Evolutionary conservation across 768 basidiomycete species (phyloP).

Genomic region (Ramaria rubella): DNA sequence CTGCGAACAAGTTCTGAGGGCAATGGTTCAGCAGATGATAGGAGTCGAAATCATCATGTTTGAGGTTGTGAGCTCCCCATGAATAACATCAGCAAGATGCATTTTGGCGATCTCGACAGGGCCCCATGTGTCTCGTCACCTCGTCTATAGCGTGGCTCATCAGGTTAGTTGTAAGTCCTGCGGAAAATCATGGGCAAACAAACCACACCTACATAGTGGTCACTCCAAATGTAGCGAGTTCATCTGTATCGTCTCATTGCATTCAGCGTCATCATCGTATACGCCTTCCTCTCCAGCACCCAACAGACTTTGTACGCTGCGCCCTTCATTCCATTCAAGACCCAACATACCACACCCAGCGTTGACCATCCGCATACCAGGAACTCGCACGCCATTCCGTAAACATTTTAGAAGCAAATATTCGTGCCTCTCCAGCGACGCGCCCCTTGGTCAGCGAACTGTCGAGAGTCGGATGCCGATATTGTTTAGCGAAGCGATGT

Average conservation of each 20-base stretch:
- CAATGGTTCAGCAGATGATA: too few relatives aligned
- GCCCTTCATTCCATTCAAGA: constrained; percentile 88
- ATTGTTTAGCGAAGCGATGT: constrained; percentile 85
- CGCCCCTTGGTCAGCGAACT: constrained; percentile 68
- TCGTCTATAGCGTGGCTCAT: constrained; percentile 47
- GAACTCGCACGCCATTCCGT: constrained; percentile 81
- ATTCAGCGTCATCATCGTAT: constrained; percentile 27
- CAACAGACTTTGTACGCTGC: constrained; percentile 67
- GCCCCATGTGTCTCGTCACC: constrained; percentile 79
- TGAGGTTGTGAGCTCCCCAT: constrained; percentile 95
- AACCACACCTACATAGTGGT: constrained; percentile 57
- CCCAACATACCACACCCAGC: constrained; percentile 73
- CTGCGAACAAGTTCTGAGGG: constrained; percentile 13
- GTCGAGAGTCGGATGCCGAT: constrained; percentile 82
- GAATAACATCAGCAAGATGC: constrained; percentile 83
- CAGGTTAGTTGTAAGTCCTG: background rate
- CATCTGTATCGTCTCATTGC: constrained; percentile 23
- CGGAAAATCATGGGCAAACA: background rate
- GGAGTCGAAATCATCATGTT: constrained; percentile 88
- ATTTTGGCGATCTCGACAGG: constrained; percentile 78
- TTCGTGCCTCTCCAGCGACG: constrained; percentile 79
- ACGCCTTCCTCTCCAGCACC: constrained; percentile 66
- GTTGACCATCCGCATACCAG: constrained; percentile 85
- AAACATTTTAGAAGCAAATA: constrained; percentile 77
- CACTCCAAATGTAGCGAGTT: constrained; percentile 48